phyloP scores from a whole-genome alignment of 306 rosid genomes.

The Elaeagnus macrophylla region DNA sequence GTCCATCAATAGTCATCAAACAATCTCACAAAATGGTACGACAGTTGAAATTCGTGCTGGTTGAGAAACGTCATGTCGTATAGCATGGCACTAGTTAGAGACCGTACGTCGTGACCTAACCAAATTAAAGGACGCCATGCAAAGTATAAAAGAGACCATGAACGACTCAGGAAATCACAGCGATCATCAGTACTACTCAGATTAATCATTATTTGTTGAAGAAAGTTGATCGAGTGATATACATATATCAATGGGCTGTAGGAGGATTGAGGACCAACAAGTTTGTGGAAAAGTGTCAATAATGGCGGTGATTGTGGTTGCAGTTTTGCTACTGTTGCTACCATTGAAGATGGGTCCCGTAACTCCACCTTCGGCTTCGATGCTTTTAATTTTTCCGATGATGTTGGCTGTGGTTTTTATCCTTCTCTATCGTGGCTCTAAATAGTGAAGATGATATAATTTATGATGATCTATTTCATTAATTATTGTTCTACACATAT shows the following conservation, averaged over 20 bases:
- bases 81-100: too few relatives aligned
- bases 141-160: background rate
- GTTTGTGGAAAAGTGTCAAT: background rate
- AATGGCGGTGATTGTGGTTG: conserved; percentile 13
- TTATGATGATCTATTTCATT: too few relatives aligned
- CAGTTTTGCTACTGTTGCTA: conserved; percentile 1
- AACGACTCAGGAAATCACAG: background rate
- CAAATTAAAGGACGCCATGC: conserved; percentile 4
- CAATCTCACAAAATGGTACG: too few relatives aligned
- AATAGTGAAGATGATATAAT: background rate
- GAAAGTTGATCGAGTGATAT: too few relatives aligned
- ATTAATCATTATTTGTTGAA: background rate
- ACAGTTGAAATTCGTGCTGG: too few relatives aligned
- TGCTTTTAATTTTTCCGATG: conserved; percentile 1
- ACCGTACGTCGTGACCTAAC: background rate
- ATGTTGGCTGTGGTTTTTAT: conserved; percentile 6
- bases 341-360: conserved; percentile 21
- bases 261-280: background rate
- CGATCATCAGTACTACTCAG: too few relatives aligned
- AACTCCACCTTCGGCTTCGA: conserved; percentile 8
- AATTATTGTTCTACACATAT: too few relatives aligned
- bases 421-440: background rate
- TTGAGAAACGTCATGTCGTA: too few relatives aligned
- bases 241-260: background rate
- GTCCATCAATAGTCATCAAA: too few relatives aligned